These are phyloP conservation scores for Saccharomyces pastorianus DNA, from an alignment of 1,139 yeast species.

Conservation along the genomic window DNA sequence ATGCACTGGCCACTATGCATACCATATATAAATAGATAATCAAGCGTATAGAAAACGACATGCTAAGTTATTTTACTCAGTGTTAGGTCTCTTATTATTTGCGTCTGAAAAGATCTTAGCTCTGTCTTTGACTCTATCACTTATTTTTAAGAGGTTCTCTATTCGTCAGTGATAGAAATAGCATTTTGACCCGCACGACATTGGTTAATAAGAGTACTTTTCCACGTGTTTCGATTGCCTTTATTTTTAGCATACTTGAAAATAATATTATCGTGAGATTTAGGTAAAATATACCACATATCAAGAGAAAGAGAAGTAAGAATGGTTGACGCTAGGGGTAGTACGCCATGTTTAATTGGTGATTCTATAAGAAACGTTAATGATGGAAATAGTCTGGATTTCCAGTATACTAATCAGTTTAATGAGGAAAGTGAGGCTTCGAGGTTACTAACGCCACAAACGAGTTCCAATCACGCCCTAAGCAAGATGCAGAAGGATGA, in stretches of 20 bases:
- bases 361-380: slow-evolving; percentile 17
- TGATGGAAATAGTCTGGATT: slow-evolving; percentile 6
- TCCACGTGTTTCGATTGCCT: not conserved
- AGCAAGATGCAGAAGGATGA: slow-evolving; percentile 16
- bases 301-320: not conserved
- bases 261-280: not conserved
- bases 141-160: not conserved
- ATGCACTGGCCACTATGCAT: not conserved
- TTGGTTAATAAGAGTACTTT: not conserved
- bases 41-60: not conserved
- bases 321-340: not conserved
- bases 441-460: slow-evolving; percentile 2
- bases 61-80: not conserved
- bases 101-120: not conserved
- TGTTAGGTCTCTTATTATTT: not conserved
- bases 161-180: not conserved
- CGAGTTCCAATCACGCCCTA: slow-evolving; percentile 7
- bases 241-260: not conserved
- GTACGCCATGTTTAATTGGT: slow-evolving; percentile 8
- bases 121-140: not conserved
- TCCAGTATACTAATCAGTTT: not conserved
- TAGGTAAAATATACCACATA: not conserved
- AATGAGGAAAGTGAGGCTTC: slow-evolving; percentile 1
- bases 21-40: not conserved
- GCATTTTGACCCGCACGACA: not conserved